A percentile compares a stretch with the other conserved stretches of the same genome.
phyloP scores from a whole-genome alignment of 768 basidiomycete species.

The Lactifluus pinguis region DNA sequence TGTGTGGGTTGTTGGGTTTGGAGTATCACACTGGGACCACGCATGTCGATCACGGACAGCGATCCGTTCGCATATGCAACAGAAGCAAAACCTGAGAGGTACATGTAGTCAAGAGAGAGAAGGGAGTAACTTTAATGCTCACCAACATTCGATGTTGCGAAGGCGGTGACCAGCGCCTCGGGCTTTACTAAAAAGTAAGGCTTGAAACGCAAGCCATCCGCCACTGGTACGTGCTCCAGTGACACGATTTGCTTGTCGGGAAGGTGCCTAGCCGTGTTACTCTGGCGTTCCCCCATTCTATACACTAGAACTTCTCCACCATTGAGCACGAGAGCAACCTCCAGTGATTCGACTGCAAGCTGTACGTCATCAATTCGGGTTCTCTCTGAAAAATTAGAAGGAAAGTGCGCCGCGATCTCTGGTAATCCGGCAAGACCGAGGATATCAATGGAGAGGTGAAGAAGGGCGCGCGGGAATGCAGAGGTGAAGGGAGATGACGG shows the following conservation, averaged over 20 bases:
- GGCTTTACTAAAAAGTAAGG: slow-evolving; percentile 54
- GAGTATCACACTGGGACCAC: slow-evolving; percentile 61
- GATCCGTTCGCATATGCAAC: slow-evolving; percentile 53
- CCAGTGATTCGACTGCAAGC: slow-evolving; percentile 47
- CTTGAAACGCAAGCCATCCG: slow-evolving; percentile 37
- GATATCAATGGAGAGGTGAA: slow-evolving; percentile 49
- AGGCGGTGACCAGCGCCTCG: slow-evolving; percentile 40
- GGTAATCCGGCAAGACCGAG: slow-evolving; percentile 22
- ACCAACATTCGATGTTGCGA: slow-evolving; percentile 71
- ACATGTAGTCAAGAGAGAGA: slow-evolving; percentile 1
- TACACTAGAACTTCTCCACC: slow-evolving; percentile 53
- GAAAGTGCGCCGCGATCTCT: slow-evolving; percentile 21
- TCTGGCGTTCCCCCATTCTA: slow-evolving; percentile 26
- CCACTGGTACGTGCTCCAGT: slow-evolving; percentile 40
- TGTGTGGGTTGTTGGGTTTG: slow-evolving; percentile 35
- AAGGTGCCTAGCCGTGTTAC: slow-evolving; percentile 18
- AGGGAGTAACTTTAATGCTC: slow-evolving; percentile 19
- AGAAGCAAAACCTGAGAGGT: slow-evolving; percentile 60
- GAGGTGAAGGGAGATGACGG: slow-evolving; percentile 42
- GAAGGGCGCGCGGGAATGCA: slow-evolving; percentile 58
- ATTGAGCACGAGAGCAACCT: slow-evolving; percentile 43
- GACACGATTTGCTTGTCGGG: slow-evolving; percentile 44
- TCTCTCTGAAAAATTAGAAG: slow-evolving; percentile 21
- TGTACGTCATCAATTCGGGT: slow-evolving; percentile 36
- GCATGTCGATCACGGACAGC: slow-evolving; percentile 61